Percentiles rank a stretch among this genome's conserved stretches.
phyloP scores from a whole-genome alignment of 441 rosid genomes.

The Brassica hybrid region DNA sequence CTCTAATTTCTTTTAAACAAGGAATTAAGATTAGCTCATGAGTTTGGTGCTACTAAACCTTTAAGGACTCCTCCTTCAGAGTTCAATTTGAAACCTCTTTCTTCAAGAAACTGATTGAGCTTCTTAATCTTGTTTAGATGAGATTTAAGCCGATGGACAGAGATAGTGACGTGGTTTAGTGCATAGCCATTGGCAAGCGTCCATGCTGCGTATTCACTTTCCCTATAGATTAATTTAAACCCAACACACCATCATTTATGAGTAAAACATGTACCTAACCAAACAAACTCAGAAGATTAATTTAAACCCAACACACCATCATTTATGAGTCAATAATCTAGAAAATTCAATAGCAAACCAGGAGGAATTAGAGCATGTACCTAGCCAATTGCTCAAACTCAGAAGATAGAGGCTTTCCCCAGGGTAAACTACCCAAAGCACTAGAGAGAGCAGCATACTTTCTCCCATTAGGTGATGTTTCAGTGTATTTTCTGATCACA shows the following conservation, averaged over 20 bases:
- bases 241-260: conserved; percentile 13
- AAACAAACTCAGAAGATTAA: background rate
- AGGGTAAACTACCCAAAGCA: conserved; percentile 77
- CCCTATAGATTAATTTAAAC: conserved; percentile 49
- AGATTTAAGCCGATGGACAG: conserved; percentile 79
- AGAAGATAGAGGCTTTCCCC: conserved; percentile 74
- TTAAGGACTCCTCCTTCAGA: conserved; percentile 89
- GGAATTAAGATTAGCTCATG: too few relatives aligned
- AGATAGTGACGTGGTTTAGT: conserved; percentile 88
- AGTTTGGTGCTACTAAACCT: conserved; percentile 54
- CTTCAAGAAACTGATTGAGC: conserved; percentile 69
- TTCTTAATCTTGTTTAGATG: conserved; percentile 61
- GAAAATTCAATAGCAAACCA: background rate
- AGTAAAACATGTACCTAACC: too few relatives aligned
- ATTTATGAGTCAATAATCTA: conserved; percentile 4
- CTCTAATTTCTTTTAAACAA: too few relatives aligned
- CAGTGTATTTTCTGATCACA: conserved; percentile 68
- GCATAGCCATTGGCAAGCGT: conserved; percentile 97
- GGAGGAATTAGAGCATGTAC: conserved; percentile 39
- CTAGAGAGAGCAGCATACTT: conserved; percentile 81
- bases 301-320: conserved; percentile 23
- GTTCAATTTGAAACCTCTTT: conserved; percentile 72
- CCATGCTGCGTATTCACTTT: conserved; percentile 99
- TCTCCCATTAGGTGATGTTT: conserved; percentile 50
- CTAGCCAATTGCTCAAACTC: conserved; percentile 85